phyloP scores from a whole-genome alignment of 2,329 filamentous ascomycete species.

The Botrytis fragariae region DNA sequence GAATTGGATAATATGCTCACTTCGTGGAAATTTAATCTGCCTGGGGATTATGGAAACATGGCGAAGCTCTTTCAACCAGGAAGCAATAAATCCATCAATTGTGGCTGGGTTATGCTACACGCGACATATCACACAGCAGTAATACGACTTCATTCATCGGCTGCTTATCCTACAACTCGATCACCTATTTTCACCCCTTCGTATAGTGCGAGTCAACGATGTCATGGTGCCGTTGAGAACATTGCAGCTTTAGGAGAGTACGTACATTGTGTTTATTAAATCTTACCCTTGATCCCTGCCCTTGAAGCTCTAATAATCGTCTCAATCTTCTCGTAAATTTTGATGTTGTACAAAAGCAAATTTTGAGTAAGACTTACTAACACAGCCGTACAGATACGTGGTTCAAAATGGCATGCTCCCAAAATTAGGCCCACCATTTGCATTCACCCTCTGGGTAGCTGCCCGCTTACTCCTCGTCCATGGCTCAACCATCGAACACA shows the following conservation, averaged over 20 bases:
- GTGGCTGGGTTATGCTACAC: conserved; percentile 73
- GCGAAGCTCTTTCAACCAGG: conserved; percentile 71
- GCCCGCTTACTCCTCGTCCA: conserved; percentile 85
- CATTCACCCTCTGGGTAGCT: conserved; percentile 89
- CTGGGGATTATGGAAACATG: conserved; percentile 81
- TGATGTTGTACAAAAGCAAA: neutral
- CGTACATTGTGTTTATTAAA: neutral
- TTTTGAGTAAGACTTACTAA: neutral
- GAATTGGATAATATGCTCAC: conserved; percentile 78
- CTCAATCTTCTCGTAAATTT: neutral
- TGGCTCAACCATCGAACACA: conserved; percentile 83
- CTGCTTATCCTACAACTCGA: conserved; percentile 85
- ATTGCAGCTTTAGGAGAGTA: conserved; percentile 77
- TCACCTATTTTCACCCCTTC: conserved; percentile 88
- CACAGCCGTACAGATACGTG: conserved; percentile 45
- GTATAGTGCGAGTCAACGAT: conserved; percentile 79
- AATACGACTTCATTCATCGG: conserved; percentile 86
- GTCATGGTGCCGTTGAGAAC: conserved; percentile 77
- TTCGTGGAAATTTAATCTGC: conserved; percentile 80
- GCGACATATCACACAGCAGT: conserved; percentile 87
- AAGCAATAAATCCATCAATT: conserved; percentile 68
- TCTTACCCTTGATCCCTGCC: neutral
- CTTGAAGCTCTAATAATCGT: neutral
- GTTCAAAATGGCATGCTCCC: conserved; percentile 70
- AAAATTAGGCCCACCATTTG: conserved; percentile 85